These are phyloP conservation scores for Pelargonium cotyledonis DNA, from an alignment of 441 rosid genomes.

Conservation along the genomic window DNA sequence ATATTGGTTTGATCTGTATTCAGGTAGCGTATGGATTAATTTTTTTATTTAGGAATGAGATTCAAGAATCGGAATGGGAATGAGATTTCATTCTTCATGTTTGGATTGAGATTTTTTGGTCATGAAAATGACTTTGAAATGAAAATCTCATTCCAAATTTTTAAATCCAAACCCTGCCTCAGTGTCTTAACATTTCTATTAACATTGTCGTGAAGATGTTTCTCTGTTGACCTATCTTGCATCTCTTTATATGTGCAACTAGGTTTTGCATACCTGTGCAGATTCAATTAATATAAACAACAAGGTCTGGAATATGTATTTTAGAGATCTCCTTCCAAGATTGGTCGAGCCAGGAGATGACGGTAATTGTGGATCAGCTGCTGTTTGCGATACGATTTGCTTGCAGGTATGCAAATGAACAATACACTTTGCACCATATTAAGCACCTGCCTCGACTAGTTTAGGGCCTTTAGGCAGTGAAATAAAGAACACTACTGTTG, in stretches of 20 bases:
- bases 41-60: no score
- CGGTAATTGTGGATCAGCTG: slow-evolving; percentile 19
- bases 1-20: no score
- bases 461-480: not conserved
- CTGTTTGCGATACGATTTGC: slow-evolving; percentile 18
- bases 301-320: slow-evolving; percentile 19
- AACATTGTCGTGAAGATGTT: not conserved
- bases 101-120: no score
- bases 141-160: no score
- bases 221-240: not conserved
- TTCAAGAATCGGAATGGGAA: no score
- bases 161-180: no score
- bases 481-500: no score
- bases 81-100: no score
- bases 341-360: slow-evolving; percentile 18
- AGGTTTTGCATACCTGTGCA: slow-evolving; percentile 17
- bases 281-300: slow-evolving; percentile 16
- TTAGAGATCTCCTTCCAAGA: slow-evolving; percentile 11
- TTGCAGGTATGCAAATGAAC: slow-evolving; percentile 17
- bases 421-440: not conserved
- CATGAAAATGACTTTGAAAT: no score
- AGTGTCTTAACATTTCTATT: not conserved
- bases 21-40: no score
- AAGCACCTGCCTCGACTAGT: not conserved
- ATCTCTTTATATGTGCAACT: not conserved